phyloP scores from a whole-genome alignment of 2,329 filamentous ascomycete genomes.

The Aspergillus bombycis region DNA sequence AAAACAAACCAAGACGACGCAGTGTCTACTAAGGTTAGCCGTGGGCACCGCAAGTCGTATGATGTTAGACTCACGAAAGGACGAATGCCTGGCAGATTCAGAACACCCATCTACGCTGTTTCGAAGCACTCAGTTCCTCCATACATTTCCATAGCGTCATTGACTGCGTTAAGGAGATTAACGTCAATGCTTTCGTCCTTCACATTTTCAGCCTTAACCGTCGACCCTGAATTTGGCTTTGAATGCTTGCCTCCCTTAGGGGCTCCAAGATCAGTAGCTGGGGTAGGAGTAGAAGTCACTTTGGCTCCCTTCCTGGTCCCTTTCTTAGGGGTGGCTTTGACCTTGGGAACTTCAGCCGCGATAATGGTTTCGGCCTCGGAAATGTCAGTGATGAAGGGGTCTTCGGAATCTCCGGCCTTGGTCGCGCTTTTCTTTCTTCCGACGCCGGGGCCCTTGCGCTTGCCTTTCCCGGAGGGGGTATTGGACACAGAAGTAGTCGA shows the following conservation, averaged over 20 bases:
- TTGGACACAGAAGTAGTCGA: background rate
- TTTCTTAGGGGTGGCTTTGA: background rate
- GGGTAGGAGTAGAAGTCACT: slow-evolving; percentile 21
- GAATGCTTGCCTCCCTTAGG: background rate
- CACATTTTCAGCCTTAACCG: background rate
- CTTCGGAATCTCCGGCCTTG: background rate
- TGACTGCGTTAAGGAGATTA: background rate
- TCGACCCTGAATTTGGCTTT: background rate
- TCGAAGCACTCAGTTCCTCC: background rate
- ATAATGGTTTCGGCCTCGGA: background rate
- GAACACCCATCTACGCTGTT: background rate
- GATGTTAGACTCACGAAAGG: background rate
- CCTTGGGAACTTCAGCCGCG: background rate
- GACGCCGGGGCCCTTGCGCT: background rate
- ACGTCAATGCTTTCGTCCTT: background rate
- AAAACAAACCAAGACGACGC: background rate
- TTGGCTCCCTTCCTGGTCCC: slow-evolving; percentile 17
- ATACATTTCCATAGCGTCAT: background rate
- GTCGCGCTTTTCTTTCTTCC: background rate
- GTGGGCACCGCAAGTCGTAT: no score
- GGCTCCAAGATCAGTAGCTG: slow-evolving; percentile 15
- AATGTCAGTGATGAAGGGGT: background rate
- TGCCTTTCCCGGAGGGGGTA: background rate
- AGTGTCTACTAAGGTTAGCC: background rate
- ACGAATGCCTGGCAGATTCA: background rate